phyloP scores from a whole-genome alignment of 2,329 filamentous ascomycete genomes.

The Pseudogymnoascus sp. region DNA sequence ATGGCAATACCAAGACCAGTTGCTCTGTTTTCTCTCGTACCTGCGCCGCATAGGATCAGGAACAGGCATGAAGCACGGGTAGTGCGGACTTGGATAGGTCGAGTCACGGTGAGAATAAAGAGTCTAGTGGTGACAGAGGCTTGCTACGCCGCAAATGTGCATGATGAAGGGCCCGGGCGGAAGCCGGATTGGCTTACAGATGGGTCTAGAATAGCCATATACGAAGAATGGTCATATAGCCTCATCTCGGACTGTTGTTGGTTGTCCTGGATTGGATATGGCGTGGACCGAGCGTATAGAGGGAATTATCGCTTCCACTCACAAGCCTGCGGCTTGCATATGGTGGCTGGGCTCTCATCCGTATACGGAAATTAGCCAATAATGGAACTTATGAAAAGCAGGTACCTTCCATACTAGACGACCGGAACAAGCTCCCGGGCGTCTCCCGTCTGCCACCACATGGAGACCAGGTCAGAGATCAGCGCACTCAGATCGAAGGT shows the following conservation, averaged over 20 bases:
- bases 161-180: not conserved
- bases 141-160: slow-evolving; percentile 4
- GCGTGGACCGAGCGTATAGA: not conserved
- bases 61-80: not conserved
- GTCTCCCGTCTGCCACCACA: not conserved
- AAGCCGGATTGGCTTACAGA: not conserved
- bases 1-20: not conserved
- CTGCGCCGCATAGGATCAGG: not conserved
- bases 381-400: not conserved
- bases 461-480: slow-evolving; percentile 7
- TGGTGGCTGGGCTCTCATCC: not conserved
- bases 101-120: slow-evolving; percentile 2
- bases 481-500: not conserved
- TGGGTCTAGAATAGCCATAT: not conserved
- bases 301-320: not conserved
- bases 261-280: not conserved
- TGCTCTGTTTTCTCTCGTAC: not conserved
- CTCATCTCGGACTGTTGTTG: not conserved
- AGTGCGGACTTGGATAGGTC: not conserved
- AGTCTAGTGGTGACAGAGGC: slow-evolving; percentile 3
- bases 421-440: not conserved
- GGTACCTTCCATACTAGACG: not conserved
- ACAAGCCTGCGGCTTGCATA: not conserved
- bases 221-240: not conserved
- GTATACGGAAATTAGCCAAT: slow-evolving; percentile 5